Evolutionary conservation across 225 moss, liverwort and hornwort species (phyloP).

Genomic region (Anthoceros angustus): DNA sequence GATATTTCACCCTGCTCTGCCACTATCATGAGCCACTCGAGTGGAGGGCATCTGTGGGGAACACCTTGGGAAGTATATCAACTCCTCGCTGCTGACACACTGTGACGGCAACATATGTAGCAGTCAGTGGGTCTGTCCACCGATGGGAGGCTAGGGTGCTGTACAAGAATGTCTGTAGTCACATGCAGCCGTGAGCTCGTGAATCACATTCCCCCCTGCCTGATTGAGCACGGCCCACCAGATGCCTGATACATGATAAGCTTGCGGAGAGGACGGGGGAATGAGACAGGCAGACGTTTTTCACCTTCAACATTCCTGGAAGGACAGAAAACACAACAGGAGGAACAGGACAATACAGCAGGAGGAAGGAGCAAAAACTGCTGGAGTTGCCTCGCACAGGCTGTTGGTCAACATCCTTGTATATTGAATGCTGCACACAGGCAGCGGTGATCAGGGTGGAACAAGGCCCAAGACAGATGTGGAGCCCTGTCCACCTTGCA

Average conservation of each 20-base stretch:
- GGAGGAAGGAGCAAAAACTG: neutral
- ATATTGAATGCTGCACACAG: neutral
- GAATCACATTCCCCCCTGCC: neutral
- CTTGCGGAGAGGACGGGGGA: neutral
- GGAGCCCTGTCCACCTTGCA: conserved; percentile 2
- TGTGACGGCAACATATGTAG: neutral
- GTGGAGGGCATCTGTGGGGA: neutral
- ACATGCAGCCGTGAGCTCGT: conserved; percentile 2
- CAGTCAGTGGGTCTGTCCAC: neutral
- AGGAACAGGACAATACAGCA: neutral
- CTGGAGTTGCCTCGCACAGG: neutral
- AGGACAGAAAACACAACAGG: neutral
- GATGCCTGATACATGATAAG: neutral
- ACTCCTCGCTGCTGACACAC: too few relatives aligned
- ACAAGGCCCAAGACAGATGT: neutral
- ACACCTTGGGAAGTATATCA: neutral
- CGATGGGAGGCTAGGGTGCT: neutral
- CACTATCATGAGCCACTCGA: neutral
- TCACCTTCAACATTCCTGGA: neutral
- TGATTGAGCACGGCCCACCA: neutral
- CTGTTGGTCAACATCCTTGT: neutral
- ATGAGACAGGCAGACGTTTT: too few relatives aligned
- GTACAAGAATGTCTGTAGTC: neutral
- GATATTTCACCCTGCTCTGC: neutral
- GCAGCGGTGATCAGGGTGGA: neutral